Evolutionary conservation across 768 basidiomycete species (phyloP).

Genomic region (Boletus sp.): DNA sequence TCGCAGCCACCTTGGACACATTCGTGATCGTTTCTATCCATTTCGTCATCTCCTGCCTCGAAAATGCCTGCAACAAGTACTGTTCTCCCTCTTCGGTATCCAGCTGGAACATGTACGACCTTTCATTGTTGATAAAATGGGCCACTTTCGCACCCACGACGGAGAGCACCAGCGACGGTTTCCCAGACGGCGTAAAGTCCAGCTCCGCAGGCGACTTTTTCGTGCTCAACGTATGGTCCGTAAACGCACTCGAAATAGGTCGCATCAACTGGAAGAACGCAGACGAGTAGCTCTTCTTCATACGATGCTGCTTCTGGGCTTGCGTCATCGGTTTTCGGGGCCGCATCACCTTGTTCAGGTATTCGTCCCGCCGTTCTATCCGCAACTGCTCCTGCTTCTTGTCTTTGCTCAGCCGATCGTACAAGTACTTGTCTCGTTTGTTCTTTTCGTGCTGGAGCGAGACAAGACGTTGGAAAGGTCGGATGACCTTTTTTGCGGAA

Average conservation of each 20-base stretch:
- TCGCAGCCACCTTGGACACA: constrained; percentile 69
- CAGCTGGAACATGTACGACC: constrained; percentile 79
- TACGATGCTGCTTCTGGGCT: constrained; percentile 72
- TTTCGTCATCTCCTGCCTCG: constrained; percentile 64
- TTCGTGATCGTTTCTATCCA: constrained; percentile 77
- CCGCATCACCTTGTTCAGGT: constrained; percentile 71
- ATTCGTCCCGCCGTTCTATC: constrained; percentile 70
- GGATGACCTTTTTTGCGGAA: constrained; percentile 50
- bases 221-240: constrained; percentile 47
- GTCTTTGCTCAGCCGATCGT: constrained; percentile 68
- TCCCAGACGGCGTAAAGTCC: constrained; percentile 68
- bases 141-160: constrained; percentile 69
- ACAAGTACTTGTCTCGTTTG: constrained; percentile 68
- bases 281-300: constrained; percentile 83
- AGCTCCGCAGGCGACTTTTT: constrained; percentile 70
- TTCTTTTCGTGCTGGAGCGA: constrained; percentile 74
- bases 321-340: constrained; percentile 47
- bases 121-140: constrained; percentile 72
- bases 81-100: constrained; percentile 86
- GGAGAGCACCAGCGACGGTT: constrained; percentile 72
- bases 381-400: constrained; percentile 72
- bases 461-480: constrained; percentile 67
- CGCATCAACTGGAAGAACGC: constrained; percentile 84
- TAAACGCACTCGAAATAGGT: constrained; percentile 85
- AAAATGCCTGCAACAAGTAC: constrained; percentile 72